Conservation (phyloP, 139 green algal genomes). For the Picochlorum sp. region DNA sequence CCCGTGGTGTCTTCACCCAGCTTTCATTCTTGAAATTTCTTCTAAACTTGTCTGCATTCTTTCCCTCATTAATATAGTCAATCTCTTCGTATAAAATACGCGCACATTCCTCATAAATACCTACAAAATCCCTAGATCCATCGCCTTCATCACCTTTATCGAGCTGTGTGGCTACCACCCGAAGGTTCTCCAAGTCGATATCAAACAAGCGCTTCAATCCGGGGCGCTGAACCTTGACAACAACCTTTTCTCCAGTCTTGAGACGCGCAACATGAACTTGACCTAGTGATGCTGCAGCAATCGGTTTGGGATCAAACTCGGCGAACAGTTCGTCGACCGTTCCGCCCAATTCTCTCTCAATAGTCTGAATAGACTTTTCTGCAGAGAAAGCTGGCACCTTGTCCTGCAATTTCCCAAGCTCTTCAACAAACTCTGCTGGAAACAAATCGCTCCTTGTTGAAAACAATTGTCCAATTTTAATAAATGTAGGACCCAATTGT, state of each 20-base stretch:
- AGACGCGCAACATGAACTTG: conserved; percentile 86
- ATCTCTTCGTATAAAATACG: conserved; percentile 45
- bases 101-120: conserved; percentile 45
- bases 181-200: conserved; percentile 95
- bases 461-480: conserved; percentile 93
- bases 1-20: conserved; percentile 53
- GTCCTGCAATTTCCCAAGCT: conserved; percentile 96
- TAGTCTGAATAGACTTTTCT: conserved; percentile 64
- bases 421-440: conserved; percentile 84
- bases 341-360: conserved; percentile 71
- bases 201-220: conserved; percentile 93
- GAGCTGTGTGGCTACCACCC: conserved; percentile 70
- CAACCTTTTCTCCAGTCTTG: conserved; percentile 65
- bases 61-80: conserved; percentile 52
- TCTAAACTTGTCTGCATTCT: conserved; percentile 43
- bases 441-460: conserved; percentile 92
- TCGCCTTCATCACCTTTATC: conserved; percentile 35
- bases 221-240: conserved; percentile 97
- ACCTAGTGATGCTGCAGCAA: conserved; percentile 89
- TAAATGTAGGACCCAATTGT: conserved; percentile 84
- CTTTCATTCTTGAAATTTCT: conserved; percentile 59
- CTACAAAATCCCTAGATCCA: conserved; percentile 31
- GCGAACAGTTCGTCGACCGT: conserved; percentile 69
- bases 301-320: conserved; percentile 72
- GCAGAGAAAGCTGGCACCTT: conserved; percentile 88